Evolutionary conservation across 345 rosid species (phyloP).

Genomic region (Bruguiera parviflora): DNA sequence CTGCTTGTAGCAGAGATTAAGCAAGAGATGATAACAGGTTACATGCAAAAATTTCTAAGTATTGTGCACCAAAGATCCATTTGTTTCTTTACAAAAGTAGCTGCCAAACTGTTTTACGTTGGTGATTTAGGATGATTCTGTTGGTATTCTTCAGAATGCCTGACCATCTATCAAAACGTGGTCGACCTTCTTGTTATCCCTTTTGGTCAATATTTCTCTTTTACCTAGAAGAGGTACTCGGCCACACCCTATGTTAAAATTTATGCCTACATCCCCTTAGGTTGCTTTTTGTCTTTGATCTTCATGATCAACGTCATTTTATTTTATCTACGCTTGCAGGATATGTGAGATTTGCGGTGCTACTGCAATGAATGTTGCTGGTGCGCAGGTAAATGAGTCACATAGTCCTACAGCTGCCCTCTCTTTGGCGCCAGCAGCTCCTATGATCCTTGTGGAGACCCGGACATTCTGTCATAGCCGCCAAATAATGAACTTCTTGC

Average conservation of each 20-base stretch:
- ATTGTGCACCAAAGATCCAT: too few species aligned
- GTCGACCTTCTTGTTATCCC: too few species aligned
- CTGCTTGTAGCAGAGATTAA: not conserved
- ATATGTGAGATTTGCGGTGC: slow-evolving; percentile 64
- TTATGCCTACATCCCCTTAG: not conserved
- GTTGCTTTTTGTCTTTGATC: not conserved
- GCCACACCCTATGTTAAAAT: not conserved
- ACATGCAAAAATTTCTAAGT: too few species aligned
- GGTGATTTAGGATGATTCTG: too few species aligned
- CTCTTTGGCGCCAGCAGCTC: slow-evolving; percentile 31
- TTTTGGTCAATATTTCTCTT: too few species aligned
- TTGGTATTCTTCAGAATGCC: too few species aligned
- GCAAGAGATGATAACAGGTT: too few species aligned
- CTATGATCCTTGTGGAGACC: slow-evolving; percentile 36
- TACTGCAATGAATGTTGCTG: slow-evolving; percentile 44
- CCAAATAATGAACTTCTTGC: slow-evolving; percentile 55
- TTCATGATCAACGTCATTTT: not conserved
- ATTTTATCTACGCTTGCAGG: slow-evolving; percentile 28
- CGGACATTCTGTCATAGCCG: slow-evolving; percentile 57
- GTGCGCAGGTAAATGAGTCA: slow-evolving; percentile 35
- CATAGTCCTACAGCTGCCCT: slow-evolving; percentile 16
- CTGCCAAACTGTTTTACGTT: too few species aligned
- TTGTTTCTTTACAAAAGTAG: too few species aligned
- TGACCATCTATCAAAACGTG: too few species aligned
- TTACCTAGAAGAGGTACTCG: too few species aligned